Base-by-base conservation (phyloP, 768 basidiomycete species). In the Amanita subjunquillea region DNA sequence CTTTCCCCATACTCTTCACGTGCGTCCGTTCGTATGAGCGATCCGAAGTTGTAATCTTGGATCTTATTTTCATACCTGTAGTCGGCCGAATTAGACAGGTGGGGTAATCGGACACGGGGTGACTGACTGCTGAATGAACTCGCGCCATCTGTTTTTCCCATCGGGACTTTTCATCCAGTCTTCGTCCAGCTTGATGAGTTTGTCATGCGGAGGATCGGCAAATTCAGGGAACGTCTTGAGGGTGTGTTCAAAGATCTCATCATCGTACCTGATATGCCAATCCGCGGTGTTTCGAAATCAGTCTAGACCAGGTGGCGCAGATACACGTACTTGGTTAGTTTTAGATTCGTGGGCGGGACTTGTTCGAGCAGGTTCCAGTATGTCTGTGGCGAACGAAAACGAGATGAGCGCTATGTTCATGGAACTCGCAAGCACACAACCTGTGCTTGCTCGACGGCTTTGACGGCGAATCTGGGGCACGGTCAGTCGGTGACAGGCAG, bases 21-120 rank as follows among this genome's bases (percentile, higher is more conserved):
- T 36, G 85, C 77, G 61, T 96, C 80, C 44, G 79, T 84, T 48
- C 96, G 80, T 57, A 99, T 86, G 58, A 99, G 73, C 2, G 91
- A 97, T 17, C 96, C 96, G 69, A 97, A 97, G 75, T 98, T 98
- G 70, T 87, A 91, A 58, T 97, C 92, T 62, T 87, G 86, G 50
- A 98, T 73, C 62, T 86, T 88, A 54, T 87, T 83, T 70, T 95
- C 87, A 70, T 94, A 96, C 54, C 90, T 90, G 8, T 8, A 2
- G 15, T 3, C 43, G 27, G 15, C 42, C 44, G 20, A 36, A 8
- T 47, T 39, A 55, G 20, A 53, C 6, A 44, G 39, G 15, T 42
- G 42, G 36, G 9, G 23, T 20, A 49, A 13, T 3, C 27, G 29
- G 46, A 1, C 27, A 50, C 25, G 10, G 17, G 22, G 41, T 50